A percentile compares a stretch with the other conserved stretches of the same genome.
Evolutionary conservation across 306 rosid genomes (phyloP).

Genomic region (Bauhinia variegata): DNA sequence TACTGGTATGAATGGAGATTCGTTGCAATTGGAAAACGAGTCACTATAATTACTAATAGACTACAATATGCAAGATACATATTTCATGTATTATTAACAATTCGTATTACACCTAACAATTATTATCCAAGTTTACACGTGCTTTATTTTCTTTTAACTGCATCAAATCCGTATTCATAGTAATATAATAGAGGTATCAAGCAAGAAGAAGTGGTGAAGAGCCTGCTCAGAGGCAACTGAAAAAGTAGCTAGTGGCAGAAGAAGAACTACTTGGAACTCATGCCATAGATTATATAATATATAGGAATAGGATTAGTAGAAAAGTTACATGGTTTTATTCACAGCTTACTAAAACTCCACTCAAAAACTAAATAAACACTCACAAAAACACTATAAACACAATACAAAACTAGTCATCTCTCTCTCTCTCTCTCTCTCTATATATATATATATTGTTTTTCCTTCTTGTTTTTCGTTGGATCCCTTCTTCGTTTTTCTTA

Average conservation of each 20-base stretch:
- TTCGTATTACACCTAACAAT: too few species aligned
- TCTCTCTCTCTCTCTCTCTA: too few species aligned
- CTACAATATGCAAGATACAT: too few species aligned
- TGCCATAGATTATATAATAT: constrained; percentile 23
- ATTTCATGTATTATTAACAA: too few species aligned
- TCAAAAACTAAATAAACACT: constrained; percentile 10
- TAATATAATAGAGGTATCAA: too few species aligned
- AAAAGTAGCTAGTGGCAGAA: constrained; percentile 18
- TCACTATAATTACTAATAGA: too few species aligned
- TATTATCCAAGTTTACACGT: too few species aligned
- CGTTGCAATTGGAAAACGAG: too few species aligned
- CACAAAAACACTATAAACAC: constrained; percentile 50
- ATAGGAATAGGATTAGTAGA: neutral
- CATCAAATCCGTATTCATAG: too few species aligned
- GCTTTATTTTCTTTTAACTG: too few species aligned
- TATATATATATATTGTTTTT: neutral
- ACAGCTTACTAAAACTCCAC: constrained; percentile 51
- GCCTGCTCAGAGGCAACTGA: neutral
- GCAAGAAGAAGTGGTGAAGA: too few species aligned
- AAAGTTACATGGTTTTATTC: constrained; percentile 55
- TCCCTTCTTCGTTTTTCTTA: constrained; percentile 21
- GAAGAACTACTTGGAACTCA: constrained; percentile 29
- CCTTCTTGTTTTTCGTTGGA: constrained; percentile 9
- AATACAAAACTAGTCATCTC: constrained; percentile 29
- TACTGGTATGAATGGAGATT: too few species aligned